Evolutionary conservation across 805 yeast genomes (phyloP).

Genomic region (Priceomyces fermenticarens): DNA sequence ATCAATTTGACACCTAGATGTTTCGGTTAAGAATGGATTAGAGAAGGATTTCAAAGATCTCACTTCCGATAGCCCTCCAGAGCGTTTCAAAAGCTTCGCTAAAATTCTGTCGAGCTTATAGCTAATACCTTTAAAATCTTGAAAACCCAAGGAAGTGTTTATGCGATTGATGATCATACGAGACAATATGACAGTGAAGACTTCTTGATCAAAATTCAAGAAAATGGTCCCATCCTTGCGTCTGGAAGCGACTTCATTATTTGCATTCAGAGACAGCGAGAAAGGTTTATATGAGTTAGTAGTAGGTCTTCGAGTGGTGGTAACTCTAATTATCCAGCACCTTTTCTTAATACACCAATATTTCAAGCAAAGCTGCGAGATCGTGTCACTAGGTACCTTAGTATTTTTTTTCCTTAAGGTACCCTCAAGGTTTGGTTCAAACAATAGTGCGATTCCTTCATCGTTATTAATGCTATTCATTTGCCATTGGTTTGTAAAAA

Average conservation of each 20-base stretch:
- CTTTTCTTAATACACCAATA: slow-evolving; percentile 20
- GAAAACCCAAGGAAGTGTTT: slow-evolving; percentile 32
- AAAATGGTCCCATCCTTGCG: slow-evolving; percentile 24
- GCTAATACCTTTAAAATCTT: slow-evolving; percentile 16
- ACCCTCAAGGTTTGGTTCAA: slow-evolving; percentile 29
- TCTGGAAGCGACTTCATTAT: slow-evolving; percentile 15
- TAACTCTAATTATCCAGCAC: slow-evolving; percentile 25
- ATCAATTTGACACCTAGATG: slow-evolving; percentile 18
- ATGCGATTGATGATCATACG: slow-evolving; percentile 32
- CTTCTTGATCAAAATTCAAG: slow-evolving; percentile 30
- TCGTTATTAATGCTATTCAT: slow-evolving; percentile 18
- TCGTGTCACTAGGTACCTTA: slow-evolving; percentile 19
- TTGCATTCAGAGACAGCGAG: slow-evolving; percentile 12
- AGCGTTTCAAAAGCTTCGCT: slow-evolving; percentile 23
- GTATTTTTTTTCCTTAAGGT: slow-evolving; percentile 16
- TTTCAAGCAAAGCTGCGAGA: slow-evolving; percentile 31
- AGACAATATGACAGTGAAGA: slow-evolving; percentile 28
- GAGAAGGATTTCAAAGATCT: slow-evolving; percentile 2
- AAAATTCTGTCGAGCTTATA: slow-evolving; percentile 24
- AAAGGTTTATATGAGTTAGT: slow-evolving; percentile 18
- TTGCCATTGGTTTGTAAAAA: slow-evolving; percentile 39
- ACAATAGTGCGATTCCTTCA: slow-evolving; percentile 27
- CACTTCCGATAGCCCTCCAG: slow-evolving; percentile 22
- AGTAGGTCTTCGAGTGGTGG: slow-evolving; percentile 28
- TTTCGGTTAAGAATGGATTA: slow-evolving; percentile 21